Conservation (phyloP, 441 rosid species). For the Adansonia grandidieri region DNA sequence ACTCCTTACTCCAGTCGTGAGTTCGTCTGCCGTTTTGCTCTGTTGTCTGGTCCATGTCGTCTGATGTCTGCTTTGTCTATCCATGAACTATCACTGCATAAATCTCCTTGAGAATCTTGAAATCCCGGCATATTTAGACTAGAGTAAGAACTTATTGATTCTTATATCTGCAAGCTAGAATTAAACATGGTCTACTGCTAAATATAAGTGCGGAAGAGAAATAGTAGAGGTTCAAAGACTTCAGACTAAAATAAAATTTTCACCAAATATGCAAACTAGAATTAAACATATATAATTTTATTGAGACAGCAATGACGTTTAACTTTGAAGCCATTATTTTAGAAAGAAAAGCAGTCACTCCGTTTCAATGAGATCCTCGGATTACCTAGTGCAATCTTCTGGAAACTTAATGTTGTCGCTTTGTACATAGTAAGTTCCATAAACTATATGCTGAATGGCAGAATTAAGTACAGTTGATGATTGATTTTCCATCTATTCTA, state of each 20-base stretch:
- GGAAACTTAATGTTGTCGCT: too few relatives aligned
- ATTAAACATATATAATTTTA: not conserved
- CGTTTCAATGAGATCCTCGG: not conserved
- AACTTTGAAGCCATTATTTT: not conserved
- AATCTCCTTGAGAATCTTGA: not conserved
- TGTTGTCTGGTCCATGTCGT: not conserved
- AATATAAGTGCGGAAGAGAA: not conserved
- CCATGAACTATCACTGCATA: not conserved
- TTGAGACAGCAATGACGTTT: not conserved
- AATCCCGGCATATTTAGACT: not conserved
- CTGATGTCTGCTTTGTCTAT: not conserved
- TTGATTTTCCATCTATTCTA: not conserved
- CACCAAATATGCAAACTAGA: not conserved
- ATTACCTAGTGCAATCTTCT: too few relatives aligned
- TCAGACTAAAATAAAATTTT: not conserved
- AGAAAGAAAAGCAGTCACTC: not conserved
- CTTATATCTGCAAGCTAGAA: not conserved
- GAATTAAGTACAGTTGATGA: not conserved
- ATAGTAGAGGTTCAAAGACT: not conserved
- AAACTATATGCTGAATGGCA: too few relatives aligned
- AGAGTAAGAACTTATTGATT: not conserved
- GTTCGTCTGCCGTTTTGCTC: slow-evolving; percentile 33
- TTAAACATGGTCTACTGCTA: not conserved
- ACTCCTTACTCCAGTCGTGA: slow-evolving; percentile 47
- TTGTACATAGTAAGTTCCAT: not conserved